phyloP scores from a whole-genome alignment of 2,329 filamentous ascomycete genomes.

The Penicillium sp. region DNA sequence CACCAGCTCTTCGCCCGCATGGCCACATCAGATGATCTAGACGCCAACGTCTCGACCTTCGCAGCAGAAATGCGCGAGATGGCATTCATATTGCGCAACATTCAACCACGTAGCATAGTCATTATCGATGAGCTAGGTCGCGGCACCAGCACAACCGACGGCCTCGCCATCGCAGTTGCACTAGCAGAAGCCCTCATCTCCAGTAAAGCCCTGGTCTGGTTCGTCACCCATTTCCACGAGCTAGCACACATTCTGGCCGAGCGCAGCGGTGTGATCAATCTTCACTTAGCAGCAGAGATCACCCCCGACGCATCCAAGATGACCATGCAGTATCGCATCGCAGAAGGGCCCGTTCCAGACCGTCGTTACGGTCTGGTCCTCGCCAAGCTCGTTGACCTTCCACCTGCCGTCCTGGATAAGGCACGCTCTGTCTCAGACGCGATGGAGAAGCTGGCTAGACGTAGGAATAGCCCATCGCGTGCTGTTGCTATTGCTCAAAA shows the following conservation, averaged over 20 bases:
- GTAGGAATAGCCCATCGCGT: constrained; percentile 59
- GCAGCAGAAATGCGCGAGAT: constrained; percentile 94
- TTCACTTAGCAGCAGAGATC: constrained; percentile 75
- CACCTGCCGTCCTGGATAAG: constrained; percentile 62
- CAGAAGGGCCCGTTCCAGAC: constrained; percentile 67
- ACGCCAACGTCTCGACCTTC: constrained; percentile 90
- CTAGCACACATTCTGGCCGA: constrained; percentile 73
- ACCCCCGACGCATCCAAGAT: constrained; percentile 60
- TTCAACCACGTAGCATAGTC: constrained; percentile 71
- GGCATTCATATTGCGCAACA: constrained; percentile 84
- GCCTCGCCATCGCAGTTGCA: constrained; percentile 82
- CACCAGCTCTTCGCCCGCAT: constrained; percentile 84
- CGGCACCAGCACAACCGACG: constrained; percentile 85
- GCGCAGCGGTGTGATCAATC: constrained; percentile 73
- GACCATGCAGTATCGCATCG: constrained; percentile 84
- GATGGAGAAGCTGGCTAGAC: constrained; percentile 59
- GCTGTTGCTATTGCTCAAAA: constrained; percentile 61
- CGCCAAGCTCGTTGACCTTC: constrained; percentile 72
- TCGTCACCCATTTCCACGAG: constrained; percentile 89
- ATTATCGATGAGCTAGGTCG: constrained; percentile 92
- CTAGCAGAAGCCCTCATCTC: constrained; percentile 85
- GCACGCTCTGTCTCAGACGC: constrained; percentile 66
- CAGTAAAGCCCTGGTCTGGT: constrained; percentile 79
- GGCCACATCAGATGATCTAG: constrained; percentile 81
- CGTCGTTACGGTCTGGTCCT: constrained; percentile 81